Evolutionary conservation across 163 green algal species (phyloP).

Genomic region (Chlamydomonas reinhardtii): DNA sequence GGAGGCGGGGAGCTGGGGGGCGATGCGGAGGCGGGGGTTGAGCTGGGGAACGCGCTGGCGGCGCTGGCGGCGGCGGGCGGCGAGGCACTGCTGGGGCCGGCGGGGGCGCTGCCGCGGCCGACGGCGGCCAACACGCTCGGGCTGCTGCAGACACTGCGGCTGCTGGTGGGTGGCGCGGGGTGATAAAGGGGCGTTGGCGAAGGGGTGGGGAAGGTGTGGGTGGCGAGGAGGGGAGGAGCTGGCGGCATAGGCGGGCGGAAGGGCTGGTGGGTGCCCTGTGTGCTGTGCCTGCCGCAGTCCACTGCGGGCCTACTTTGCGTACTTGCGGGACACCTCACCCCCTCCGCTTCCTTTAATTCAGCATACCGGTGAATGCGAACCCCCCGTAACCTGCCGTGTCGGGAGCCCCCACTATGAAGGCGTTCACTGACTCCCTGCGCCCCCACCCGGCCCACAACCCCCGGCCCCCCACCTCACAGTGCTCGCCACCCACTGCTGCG

Average conservation of each 20-base stretch:
- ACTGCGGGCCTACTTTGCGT: too few species aligned
- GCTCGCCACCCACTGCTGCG: not conserved
- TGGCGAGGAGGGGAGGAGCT: too few species aligned
- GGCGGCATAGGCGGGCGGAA: too few species aligned
- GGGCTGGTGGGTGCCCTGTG: too few species aligned
- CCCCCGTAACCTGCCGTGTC: too few species aligned
- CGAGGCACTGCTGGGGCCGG: slow-evolving; percentile 36
- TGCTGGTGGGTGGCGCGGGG: slow-evolving; percentile 79
- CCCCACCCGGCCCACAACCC: too few species aligned
- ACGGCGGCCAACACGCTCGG: slow-evolving; percentile 82
- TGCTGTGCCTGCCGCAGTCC: too few species aligned
- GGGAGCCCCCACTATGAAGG: too few species aligned
- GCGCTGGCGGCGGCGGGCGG: slow-evolving; percentile 34
- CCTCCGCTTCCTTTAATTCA: too few species aligned
- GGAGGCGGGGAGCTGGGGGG: not conserved
- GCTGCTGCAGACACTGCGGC: slow-evolving; percentile 74
- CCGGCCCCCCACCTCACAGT: slow-evolving; percentile 5
- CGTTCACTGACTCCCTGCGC: too few species aligned
- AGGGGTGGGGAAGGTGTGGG: not conserved
- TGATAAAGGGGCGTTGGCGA: not conserved
- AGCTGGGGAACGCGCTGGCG: slow-evolving; percentile 19
- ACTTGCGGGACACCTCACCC: too few species aligned
- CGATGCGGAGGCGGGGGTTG: slow-evolving; percentile 10
- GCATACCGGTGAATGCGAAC: too few species aligned
- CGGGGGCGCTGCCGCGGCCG: slow-evolving; percentile 49